These are phyloP conservation scores for Nigrograna mackinnonii DNA, from an alignment of 2,329 filamentous ascomycete genomes.

Conservation along the genomic window DNA sequence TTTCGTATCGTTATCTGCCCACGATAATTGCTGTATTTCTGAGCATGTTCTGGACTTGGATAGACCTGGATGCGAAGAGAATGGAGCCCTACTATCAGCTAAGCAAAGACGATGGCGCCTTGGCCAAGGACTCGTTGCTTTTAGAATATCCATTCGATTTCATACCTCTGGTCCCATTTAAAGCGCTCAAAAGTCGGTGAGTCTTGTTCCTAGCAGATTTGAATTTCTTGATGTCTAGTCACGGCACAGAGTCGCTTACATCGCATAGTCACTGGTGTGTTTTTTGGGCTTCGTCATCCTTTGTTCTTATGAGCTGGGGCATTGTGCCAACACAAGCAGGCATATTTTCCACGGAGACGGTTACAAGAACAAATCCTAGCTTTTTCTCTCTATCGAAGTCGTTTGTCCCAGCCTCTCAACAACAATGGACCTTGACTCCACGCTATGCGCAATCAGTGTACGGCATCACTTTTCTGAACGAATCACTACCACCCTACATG, in stretches of 20 bases:
- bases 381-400: not conserved
- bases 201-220: no score
- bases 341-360: slow-evolving; percentile 45
- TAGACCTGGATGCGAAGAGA: slow-evolving; percentile 62
- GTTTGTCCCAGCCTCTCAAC: not conserved
- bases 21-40: slow-evolving; percentile 60
- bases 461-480: slow-evolving; percentile 50
- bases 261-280: slow-evolving; percentile 57
- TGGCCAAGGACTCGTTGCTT: slow-evolving; percentile 51
- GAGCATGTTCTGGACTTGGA: slow-evolving; percentile 62
- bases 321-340: slow-evolving; percentile 60
- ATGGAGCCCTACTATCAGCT: slow-evolving; percentile 65
- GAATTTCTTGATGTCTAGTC: no score
- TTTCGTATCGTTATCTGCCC: slow-evolving; percentile 53
- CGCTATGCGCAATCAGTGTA: slow-evolving; percentile 42
- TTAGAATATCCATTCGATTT: slow-evolving; percentile 60
- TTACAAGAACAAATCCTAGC: not conserved
- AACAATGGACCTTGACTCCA: not conserved
- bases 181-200: slow-evolving; percentile 37
- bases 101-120: slow-evolving; percentile 50
- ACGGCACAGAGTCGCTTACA: slow-evolving; percentile 5
- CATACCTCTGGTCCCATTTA: slow-evolving; percentile 48
- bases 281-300: slow-evolving; percentile 50
- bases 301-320: slow-evolving; percentile 59
- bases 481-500: slow-evolving; percentile 46